Percentiles rank a stretch among this genome's conserved stretches.
Conservation (phyloP, 805 yeast genomes). For the Henningerozyma blattae region DNA sequence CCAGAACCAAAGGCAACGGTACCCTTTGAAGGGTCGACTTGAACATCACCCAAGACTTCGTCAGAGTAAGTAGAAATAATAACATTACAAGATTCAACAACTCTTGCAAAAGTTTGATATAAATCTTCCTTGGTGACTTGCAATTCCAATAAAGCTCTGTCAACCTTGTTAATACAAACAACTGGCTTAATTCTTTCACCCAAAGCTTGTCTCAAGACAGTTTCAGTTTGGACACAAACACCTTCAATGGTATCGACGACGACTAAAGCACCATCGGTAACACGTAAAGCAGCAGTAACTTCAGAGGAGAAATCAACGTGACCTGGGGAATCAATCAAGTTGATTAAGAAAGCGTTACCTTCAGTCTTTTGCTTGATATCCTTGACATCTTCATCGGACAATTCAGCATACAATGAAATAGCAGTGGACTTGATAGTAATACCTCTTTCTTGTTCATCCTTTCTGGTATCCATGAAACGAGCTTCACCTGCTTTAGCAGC, state of each 20-base stretch:
- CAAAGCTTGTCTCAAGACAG: conserved; percentile 96
- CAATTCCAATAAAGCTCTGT: conserved; percentile 97
- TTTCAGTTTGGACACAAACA: conserved; percentile 99
- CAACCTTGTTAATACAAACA: conserved; percentile 97
- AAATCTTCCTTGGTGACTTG: conserved; percentile 98
- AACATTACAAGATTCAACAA: conserved; percentile 98
- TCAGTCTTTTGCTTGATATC: conserved; percentile 77
- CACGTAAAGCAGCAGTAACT: conserved; percentile 99
- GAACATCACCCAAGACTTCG: conserved; percentile 83
- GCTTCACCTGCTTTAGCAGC: conserved; percentile 99
- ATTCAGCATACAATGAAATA: conserved; percentile 85
- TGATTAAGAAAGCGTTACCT: conserved; percentile 91
- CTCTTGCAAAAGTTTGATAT: conserved; percentile 96
- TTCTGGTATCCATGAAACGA: conserved; percentile 99
- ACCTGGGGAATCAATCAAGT: conserved; percentile 99
- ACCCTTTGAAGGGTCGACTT: conserved; percentile 98
- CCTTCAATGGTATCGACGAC: conserved; percentile 99
- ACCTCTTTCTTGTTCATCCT: conserved; percentile 99
- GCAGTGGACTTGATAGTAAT: conserved; percentile 98
- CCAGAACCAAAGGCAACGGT: conserved; percentile 99
- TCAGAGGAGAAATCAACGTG: conserved; percentile 99
- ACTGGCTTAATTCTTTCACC: conserved; percentile 99
- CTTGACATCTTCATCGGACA: conserved; percentile 70
- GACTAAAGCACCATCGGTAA: conserved; percentile 99
- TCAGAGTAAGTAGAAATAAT: conserved; percentile 93